These are phyloP conservation scores for Alternaria burnsii DNA, from an alignment of 2,329 filamentous ascomycete species.

Conservation along the genomic window DNA sequence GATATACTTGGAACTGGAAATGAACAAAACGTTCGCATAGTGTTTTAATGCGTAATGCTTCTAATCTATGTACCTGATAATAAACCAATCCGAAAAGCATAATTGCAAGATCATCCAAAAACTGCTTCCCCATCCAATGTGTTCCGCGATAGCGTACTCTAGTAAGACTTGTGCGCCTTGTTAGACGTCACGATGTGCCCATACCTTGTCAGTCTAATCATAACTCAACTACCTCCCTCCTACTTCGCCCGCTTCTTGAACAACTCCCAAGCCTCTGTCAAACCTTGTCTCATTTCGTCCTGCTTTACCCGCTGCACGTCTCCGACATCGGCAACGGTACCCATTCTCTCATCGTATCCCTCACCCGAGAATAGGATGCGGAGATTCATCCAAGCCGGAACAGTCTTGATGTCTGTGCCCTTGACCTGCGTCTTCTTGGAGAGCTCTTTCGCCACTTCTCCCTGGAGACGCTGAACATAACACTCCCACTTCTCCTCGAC, in stretches of 20 bases:
- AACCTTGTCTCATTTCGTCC: slow-evolving; percentile 15
- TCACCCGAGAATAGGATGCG: slow-evolving; percentile 38
- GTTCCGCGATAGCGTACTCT: not conserved
- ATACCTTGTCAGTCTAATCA: not conserved
- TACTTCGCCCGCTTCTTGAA: slow-evolving; percentile 23
- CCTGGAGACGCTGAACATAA: slow-evolving; percentile 31
- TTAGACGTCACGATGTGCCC: not conserved
- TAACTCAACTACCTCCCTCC: not conserved
- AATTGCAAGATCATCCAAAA: not conserved
- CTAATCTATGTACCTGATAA: not conserved
- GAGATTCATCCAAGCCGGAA: slow-evolving; percentile 37
- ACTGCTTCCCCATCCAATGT: not conserved
- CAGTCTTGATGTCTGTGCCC: slow-evolving; percentile 7
- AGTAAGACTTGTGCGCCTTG: not conserved
- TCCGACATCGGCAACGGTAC: not conserved
- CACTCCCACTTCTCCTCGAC: slow-evolving; percentile 24
- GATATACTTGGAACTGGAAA: not conserved
- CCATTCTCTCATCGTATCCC: slow-evolving; percentile 14
- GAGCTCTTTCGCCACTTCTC: slow-evolving; percentile 20
- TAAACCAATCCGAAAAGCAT: not conserved
- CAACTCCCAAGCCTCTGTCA: slow-evolving; percentile 25
- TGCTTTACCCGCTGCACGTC: slow-evolving; percentile 10
- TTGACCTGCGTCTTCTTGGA: slow-evolving; percentile 8
- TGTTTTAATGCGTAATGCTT: slow-evolving; percentile 4
- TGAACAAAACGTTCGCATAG: not conserved